These are phyloP conservation scores for Alternaria viburni DNA, from an alignment of 2,329 filamentous ascomycete genomes.

Conservation along the genomic window DNA sequence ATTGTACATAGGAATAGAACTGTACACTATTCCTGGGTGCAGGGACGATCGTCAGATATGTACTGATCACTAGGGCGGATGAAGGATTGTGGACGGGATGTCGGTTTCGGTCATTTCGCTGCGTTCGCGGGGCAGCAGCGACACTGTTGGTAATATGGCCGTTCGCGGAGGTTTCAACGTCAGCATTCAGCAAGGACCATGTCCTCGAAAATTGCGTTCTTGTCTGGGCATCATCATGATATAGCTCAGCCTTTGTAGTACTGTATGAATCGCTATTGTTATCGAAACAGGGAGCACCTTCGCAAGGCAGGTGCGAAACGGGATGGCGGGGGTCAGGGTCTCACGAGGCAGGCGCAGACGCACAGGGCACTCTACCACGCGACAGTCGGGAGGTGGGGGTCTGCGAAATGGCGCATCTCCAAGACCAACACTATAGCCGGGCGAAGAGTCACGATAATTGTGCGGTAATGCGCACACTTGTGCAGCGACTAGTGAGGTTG, in stretches of 20 bases:
- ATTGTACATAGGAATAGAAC: background rate
- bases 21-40: background rate
- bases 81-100: background rate
- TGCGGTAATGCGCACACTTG: constrained; percentile 4
- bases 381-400: constrained; percentile 1
- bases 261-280: background rate
- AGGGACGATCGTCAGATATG: background rate
- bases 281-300: background rate
- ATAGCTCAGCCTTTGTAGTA: background rate
- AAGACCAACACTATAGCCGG: background rate
- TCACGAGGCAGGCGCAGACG: constrained; percentile 4
- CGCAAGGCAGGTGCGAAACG: constrained; percentile 6
- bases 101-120: background rate
- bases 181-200: background rate
- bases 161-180: background rate
- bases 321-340: constrained; percentile 8
- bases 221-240: background rate
- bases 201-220: background rate
- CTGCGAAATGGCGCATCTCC: constrained; percentile 3
- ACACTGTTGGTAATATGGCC: background rate
- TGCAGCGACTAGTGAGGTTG: background rate
- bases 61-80: background rate
- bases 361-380: constrained; percentile 14
- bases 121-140: background rate
- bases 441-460: background rate